A percentile compares a stretch with the other conserved stretches of the same genome.
Conservation (phyloP, 148 eudicot genomes). For the Heliamphora exappendiculata region DNA sequence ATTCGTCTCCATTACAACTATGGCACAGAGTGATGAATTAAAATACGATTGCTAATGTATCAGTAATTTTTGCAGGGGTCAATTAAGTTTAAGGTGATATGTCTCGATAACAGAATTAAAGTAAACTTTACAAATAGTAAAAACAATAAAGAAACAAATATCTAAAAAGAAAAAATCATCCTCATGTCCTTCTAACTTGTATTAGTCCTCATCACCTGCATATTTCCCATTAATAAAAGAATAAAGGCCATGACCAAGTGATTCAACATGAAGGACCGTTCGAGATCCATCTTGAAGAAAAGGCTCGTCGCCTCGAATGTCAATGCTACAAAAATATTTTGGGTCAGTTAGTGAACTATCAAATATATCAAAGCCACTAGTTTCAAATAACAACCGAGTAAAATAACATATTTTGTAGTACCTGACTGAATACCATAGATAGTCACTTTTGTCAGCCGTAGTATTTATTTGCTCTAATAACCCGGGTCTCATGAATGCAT, state of each 20-base stretch:
- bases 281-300: constrained; percentile 62
- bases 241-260: constrained; percentile 84
- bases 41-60: neutral
- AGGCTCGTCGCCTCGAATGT: constrained; percentile 50
- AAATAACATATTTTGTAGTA: constrained; percentile 15
- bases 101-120: neutral
- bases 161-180: neutral
- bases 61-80: neutral
- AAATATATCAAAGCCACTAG: neutral
- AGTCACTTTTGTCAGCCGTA: constrained; percentile 86
- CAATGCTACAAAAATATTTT: constrained; percentile 36
- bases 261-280: constrained; percentile 61
- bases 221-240: constrained; percentile 70
- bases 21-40: neutral
- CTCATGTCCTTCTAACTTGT: neutral
- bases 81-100: neutral
- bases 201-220: constrained; percentile 40
- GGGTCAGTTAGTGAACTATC: neutral
- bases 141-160: neutral
- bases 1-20: neutral
- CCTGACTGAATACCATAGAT: constrained; percentile 94
- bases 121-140: neutral
- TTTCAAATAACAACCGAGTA: neutral
- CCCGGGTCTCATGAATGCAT: constrained; percentile 48
- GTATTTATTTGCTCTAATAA: constrained; percentile 87